Base-by-base conservation (phyloP, 768 basidiomycete species). In the Termitomyces bulborhizus region DNA sequence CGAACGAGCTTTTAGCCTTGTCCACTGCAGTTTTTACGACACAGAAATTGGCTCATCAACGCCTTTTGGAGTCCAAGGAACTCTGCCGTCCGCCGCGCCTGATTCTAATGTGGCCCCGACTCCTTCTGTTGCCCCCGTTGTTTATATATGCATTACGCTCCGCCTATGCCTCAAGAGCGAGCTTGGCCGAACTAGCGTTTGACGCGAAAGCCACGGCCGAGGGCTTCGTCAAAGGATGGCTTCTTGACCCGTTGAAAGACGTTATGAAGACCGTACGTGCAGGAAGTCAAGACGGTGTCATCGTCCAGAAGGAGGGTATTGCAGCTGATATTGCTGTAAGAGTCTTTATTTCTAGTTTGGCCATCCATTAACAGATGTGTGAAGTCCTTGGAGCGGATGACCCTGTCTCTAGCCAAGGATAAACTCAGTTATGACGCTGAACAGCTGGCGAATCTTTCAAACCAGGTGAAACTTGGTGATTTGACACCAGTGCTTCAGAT, bases 331-430 rank as follows among this genome's bases (percentile, higher is more conserved):
- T 96, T 42, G 83, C 91, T 61, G 91, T 92, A 65, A 63, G 80
- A 65, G 27, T 39, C 16, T 42, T 31, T 7, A 21, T 27, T 3
- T 42, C 51, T 48, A 34, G 36, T 26, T 24, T 32, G 51, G 12
- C 26, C 11, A 24, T 49, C 8, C 11, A 46, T 46, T 34, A 42
- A 21, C 40, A 27, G 42, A 18, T 46, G 1, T 18, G 9, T 54
- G 21, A 57, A 96, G 93, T 93, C 90, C 21, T 78, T 98, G 26
- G 90, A 98, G 68, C 81, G 96, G 27, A 98, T 98, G 96, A 83
- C 90, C 3, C 72, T 94, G 3, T 80, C 90, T 16, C 78, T 98
- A 2, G 93, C 90, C 1, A 77, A 79, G 55, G 96, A 98, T 61
- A 84, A 89, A 64, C 75, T 95, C 42, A 71, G 80, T 26, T 87